Evolutionary conservation across 768 basidiomycete genomes (phyloP).

Genomic region (Lactarius hengduanensis): DNA sequence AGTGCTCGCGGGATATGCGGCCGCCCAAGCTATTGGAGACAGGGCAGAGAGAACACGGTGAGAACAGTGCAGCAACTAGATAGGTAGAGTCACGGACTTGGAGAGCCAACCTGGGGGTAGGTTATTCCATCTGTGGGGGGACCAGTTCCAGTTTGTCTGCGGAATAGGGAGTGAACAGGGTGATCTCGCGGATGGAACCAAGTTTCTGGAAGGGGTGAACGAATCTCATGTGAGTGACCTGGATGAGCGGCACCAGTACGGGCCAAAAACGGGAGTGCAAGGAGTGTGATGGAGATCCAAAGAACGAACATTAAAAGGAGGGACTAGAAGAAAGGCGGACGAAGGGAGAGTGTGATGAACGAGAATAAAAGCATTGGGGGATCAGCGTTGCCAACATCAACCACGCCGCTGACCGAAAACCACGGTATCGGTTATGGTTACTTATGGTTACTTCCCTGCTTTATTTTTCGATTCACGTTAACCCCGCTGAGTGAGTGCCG

Average conservation of each 20-base stretch:
- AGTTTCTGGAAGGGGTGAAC: constrained; percentile 32
- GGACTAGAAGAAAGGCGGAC: background rate
- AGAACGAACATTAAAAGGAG: constrained; percentile 15
- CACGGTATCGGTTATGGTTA: background rate
- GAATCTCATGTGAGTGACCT: constrained; percentile 30
- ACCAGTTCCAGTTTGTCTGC: constrained; percentile 40
- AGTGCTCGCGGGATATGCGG: constrained; percentile 52
- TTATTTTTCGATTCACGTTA: background rate
- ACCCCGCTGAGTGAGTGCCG: background rate
- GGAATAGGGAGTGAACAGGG: constrained; percentile 61
- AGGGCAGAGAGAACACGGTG: background rate
- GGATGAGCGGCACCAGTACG: constrained; percentile 21
- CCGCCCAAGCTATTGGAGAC: constrained; percentile 52
- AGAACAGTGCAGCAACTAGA: background rate
- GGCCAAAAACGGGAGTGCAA: constrained; percentile 30
- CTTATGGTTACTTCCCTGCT: background rate
- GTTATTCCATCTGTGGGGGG: constrained; percentile 42
- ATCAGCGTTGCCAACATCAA: background rate
- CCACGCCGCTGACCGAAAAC: too few species aligned
- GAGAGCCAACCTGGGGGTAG: constrained; percentile 59
- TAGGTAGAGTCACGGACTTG: constrained; percentile 41
- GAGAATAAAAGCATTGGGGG: background rate
- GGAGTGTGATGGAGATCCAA: constrained; percentile 1
- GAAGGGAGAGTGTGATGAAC: background rate
- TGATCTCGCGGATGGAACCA: constrained; percentile 70